phyloP scores from a whole-genome alignment of 1,284 basidiomycete species.

The Taiwanofungus camphoratus region DNA sequence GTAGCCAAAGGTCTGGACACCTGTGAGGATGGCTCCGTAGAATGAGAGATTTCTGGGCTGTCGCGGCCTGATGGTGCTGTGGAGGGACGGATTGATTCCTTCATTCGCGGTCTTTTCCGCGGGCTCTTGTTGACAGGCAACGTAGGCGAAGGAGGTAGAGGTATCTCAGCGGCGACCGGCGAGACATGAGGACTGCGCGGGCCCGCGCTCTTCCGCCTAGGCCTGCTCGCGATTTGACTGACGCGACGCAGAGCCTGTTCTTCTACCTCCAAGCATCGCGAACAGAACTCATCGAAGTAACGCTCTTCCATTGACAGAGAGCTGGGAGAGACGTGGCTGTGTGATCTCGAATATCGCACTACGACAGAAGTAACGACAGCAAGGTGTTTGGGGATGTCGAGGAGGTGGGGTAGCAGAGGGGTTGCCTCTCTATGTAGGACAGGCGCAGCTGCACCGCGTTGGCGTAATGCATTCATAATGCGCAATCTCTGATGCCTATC shows the following conservation, averaged over 20 bases:
- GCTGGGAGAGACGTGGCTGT: slow-evolving; percentile 20
- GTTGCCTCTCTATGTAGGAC: slow-evolving; percentile 63
- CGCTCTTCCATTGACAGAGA: slow-evolving; percentile 11
- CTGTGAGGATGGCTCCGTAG: background rate
- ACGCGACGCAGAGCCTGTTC: slow-evolving; percentile 61
- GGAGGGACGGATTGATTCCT: slow-evolving; percentile 32
- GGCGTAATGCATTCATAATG: slow-evolving; percentile 49
- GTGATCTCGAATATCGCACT: slow-evolving; percentile 42
- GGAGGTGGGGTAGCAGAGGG: slow-evolving; percentile 58
- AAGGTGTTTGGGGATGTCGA: slow-evolving; percentile 69
- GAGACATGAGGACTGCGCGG: slow-evolving; percentile 12
- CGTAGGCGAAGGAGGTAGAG: slow-evolving; percentile 16
- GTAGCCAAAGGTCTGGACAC: slow-evolving; percentile 2
- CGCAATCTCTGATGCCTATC: slow-evolving; percentile 48
- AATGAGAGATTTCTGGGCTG: background rate
- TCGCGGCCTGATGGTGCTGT: slow-evolving; percentile 34
- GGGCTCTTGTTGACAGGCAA: slow-evolving; percentile 13
- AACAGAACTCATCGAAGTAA: slow-evolving; percentile 23
- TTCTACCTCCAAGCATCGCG: slow-evolving; percentile 65
- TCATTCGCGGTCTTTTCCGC: slow-evolving; percentile 12
- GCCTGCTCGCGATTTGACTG: slow-evolving; percentile 42
- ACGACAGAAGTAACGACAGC: slow-evolving; percentile 70
- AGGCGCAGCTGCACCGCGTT: slow-evolving; percentile 46
- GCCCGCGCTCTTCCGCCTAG: slow-evolving; percentile 16
- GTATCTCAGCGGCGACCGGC: slow-evolving; percentile 11